phyloP scores from a whole-genome alignment of 495 filamentous ascomycete genomes.

The Elaphomyces granulatus region DNA sequence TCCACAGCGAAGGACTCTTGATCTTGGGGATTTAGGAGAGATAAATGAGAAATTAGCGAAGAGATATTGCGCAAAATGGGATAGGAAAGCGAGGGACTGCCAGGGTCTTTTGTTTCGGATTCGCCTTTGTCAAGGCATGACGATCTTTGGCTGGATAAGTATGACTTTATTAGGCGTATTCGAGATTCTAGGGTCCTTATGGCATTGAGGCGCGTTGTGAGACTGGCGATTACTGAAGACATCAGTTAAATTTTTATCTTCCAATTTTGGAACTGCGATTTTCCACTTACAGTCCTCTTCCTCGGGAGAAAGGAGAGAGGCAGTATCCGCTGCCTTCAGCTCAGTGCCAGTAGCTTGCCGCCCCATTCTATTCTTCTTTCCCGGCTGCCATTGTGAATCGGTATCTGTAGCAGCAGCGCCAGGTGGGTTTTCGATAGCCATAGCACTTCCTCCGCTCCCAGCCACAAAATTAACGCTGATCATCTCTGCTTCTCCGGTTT shows the following conservation, averaged over 20 bases:
- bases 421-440: conserved; percentile 33
- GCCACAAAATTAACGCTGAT: conserved; percentile 89
- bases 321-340: conserved; percentile 22
- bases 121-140: conserved; percentile 37
- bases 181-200: conserved; percentile 81
- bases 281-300: conserved; percentile 57
- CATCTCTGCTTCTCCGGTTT: conserved; percentile 95
- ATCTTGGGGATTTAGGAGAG: conserved; percentile 35
- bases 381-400: conserved; percentile 4
- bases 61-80: conserved; percentile 43
- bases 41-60: conserved; percentile 38
- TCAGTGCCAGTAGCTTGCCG: conserved; percentile 20
- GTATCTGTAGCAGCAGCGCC: conserved; percentile 2
- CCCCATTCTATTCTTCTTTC: conserved; percentile 16
- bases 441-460: conserved; percentile 63
- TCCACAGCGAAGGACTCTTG: conserved; percentile 45
- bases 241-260: conserved; percentile 8
- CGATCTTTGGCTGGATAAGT: conserved; percentile 59
- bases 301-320: conserved; percentile 48
- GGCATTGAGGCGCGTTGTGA: conserved; percentile 82
- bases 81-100: conserved; percentile 21
- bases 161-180: conserved; percentile 65
- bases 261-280: not conserved
- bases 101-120: conserved; percentile 12
- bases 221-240: conserved; percentile 42